Base-by-base conservation (phyloP, 768 basidiomycete genomes). In the Aureoboletus auriporus region DNA sequence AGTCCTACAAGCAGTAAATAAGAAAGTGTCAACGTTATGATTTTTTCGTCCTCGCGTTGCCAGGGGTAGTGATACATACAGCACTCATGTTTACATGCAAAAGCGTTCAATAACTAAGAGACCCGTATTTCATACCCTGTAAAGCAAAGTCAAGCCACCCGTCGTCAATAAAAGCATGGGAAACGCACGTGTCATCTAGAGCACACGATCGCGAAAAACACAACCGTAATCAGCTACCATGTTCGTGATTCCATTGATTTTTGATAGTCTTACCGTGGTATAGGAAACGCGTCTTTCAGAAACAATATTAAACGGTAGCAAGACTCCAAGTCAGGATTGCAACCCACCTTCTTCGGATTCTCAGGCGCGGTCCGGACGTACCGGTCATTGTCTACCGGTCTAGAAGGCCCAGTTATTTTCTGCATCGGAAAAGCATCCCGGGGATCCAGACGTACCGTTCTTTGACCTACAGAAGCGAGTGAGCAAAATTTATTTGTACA, bases 371-470 rank as follows among this genome's bases (percentile, higher is more conserved):
- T 77, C 37, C 73, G 69, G 35, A 93, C 84, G 58, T 90, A 93
- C 49, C 86, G 75, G 63, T 92, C 89, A 61, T 94, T 93, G 59
- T 89, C 91, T 35, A 77, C 70, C 1, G 90, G 90, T 44, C 89
- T 92, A 59, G 42, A 43, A 46, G 39, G 16, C 6, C 9, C 39
- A 44, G 14, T 50, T 28, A 47, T 39, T 29, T 55, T 44, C 44
- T 45, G 50, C 51, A 35, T 35, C 30, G 28, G 43, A 29, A 45
- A 45, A 34, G 38, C 11, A 37, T 10, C 13, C 6, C 6, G 40
- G 11, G 14, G 47, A 42, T 17, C 16, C 50, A 42, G 23, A 62
- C 78, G 53, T 60, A 87, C 86, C 82, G 75, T 70, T 89, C 82
- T 64, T 79, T 79, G 64, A 67, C 75, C 75, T 83, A 56, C 14